Evolutionary conservation across 2,329 filamentous ascomycete species (phyloP).

Genomic region (Fusarium piperis): DNA sequence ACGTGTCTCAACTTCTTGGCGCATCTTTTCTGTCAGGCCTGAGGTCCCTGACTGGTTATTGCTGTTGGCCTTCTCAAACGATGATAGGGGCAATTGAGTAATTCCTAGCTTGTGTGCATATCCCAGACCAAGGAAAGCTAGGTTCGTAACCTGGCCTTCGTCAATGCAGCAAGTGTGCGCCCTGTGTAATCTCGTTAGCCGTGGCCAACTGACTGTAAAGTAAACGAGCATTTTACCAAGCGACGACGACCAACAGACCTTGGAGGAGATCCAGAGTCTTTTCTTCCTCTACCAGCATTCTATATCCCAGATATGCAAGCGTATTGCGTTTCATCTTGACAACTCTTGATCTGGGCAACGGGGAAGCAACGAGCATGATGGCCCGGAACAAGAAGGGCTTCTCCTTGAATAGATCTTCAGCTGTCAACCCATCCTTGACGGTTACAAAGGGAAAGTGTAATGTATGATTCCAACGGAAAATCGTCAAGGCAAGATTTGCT

Average conservation of each 20-base stretch:
- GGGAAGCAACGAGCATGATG: conserved; percentile 51
- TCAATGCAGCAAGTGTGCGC: conserved; percentile 48
- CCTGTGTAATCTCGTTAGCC: conserved; percentile 37
- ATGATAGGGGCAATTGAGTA: conserved; percentile 26
- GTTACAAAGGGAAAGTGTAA: conserved; percentile 53
- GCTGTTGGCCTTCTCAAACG: conserved; percentile 16
- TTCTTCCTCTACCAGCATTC: conserved; percentile 53
- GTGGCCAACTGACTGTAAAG: too few relatives aligned
- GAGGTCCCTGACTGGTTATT: conserved; percentile 11
- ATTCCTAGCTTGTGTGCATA: conserved; percentile 54
- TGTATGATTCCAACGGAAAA: conserved; percentile 47
- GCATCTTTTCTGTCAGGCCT: conserved; percentile 26
- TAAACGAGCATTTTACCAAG: conserved; percentile 51
- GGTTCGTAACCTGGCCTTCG: conserved; percentile 48
- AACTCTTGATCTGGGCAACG: conserved; percentile 40
- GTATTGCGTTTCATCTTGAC: conserved; percentile 54
- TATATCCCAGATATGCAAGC: conserved; percentile 54
- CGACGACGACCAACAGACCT: conserved; percentile 56
- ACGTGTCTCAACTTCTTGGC: conserved; percentile 35
- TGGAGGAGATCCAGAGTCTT: conserved; percentile 56
- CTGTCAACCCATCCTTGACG: conserved; percentile 43
- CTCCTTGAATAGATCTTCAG: conserved; percentile 43
- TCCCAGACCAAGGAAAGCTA: conserved; percentile 53
- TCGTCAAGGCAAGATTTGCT: conserved; percentile 46
- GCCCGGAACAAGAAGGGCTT: conserved; percentile 53